Evolutionary conservation across 257 asterid species (phyloP).

Genomic region (Solanum gandarillasii): DNA sequence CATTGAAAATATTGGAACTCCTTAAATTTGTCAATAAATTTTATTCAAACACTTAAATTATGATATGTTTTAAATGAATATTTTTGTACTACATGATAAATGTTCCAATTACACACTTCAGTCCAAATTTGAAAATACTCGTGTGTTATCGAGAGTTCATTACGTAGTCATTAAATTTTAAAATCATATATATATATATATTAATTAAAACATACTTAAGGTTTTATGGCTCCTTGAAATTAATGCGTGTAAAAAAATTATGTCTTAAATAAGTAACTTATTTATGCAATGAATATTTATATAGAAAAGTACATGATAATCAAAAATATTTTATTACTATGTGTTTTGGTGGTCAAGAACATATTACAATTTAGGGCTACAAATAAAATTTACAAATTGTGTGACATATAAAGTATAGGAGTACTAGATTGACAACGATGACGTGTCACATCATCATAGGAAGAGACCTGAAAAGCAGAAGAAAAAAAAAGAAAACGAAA

Average conservation of each 20-base stretch:
- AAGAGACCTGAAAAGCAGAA: background rate
- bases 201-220: background rate
- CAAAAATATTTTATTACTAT: too few species aligned
- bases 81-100: background rate
- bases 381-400: background rate
- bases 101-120: background rate
- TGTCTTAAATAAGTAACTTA: background rate
- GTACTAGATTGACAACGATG: background rate
- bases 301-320: background rate
- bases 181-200: background rate
- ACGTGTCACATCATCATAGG: background rate
- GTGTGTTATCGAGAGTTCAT: background rate
- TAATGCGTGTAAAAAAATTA: background rate
- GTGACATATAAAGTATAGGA: background rate
- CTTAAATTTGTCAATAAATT: background rate
- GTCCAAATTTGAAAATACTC: background rate
- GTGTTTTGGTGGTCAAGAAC: background rate
- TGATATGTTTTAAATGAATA: background rate
- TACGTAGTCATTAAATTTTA: background rate
- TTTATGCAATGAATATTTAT: background rate
- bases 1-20: background rate
- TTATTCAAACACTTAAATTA: background rate
- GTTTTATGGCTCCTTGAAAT: background rate
- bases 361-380: background rate
- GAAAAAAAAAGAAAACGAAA: background rate